Conservation (phyloP, 148 eudicot species). For the Vaccinium myrtillus region DNA sequence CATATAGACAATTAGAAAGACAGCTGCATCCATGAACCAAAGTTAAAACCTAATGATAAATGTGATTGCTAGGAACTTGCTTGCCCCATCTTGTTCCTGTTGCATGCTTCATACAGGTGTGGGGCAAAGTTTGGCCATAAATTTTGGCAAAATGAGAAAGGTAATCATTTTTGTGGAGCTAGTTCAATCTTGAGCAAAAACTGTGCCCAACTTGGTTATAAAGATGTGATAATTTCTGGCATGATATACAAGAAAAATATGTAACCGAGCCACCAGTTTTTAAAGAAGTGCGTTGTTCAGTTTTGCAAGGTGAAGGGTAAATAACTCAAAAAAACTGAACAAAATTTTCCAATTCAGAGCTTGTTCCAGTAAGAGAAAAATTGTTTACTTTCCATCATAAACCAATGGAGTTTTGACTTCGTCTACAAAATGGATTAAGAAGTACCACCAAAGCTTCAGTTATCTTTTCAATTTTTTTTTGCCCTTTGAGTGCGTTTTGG, state of each 20-base stretch:
- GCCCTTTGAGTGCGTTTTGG: too few species aligned
- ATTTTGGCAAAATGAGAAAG: neutral
- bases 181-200: neutral
- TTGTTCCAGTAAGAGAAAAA: too few species aligned
- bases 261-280: neutral
- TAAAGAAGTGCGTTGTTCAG: neutral
- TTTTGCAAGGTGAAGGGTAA: neutral
- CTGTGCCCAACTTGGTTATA: neutral
- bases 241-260: neutral
- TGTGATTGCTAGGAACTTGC: neutral
- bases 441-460: too few species aligned
- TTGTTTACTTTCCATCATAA: too few species aligned
- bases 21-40: neutral
- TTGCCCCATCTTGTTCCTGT: neutral
- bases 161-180: neutral
- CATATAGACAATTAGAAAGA: neutral
- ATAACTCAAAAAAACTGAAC: too few species aligned
- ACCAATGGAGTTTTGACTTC: too few species aligned
- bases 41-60: neutral
- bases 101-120: neutral
- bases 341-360: too few species aligned
- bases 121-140: neutral
- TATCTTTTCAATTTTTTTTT: too few species aligned
- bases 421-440: too few species aligned
- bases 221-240: neutral